These are phyloP conservation scores for Diaporthe vaccinii DNA, from an alignment of 2,329 filamentous ascomycete genomes.

Conservation along the genomic window DNA sequence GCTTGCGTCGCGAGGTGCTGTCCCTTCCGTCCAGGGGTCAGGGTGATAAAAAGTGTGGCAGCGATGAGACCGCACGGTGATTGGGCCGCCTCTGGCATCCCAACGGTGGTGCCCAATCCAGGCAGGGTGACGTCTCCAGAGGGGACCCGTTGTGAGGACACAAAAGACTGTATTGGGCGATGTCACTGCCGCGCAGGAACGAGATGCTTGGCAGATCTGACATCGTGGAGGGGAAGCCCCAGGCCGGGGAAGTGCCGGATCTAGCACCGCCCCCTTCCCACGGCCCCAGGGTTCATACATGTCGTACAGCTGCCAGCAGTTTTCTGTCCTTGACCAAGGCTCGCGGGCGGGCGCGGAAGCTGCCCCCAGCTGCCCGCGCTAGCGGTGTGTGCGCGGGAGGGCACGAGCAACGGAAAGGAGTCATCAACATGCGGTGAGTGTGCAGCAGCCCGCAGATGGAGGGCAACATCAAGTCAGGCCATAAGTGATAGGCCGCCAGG, in stretches of 20 bases:
- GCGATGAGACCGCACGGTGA: slow-evolving; percentile 29
- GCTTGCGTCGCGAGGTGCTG: background rate
- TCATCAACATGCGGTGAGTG: slow-evolving; percentile 23
- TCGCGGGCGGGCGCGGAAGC: background rate
- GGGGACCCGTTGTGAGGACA: background rate
- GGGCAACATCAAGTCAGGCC: background rate
- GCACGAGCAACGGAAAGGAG: background rate
- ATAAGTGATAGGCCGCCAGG: background rate
- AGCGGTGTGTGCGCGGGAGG: slow-evolving; percentile 6
- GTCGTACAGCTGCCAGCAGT: background rate
- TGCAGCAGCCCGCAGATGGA: slow-evolving; percentile 6
- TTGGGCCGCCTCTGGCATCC: slow-evolving; percentile 1
- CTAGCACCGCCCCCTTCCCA: slow-evolving; percentile 7
- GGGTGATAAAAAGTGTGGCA: background rate
- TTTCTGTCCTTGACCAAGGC: background rate
- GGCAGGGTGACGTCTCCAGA: slow-evolving; percentile 12
- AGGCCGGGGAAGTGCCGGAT: slow-evolving; percentile 22
- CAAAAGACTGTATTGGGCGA: slow-evolving; percentile 12
- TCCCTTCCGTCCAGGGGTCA: background rate
- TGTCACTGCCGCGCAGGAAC: slow-evolving; percentile 31
- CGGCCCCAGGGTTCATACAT: background rate
- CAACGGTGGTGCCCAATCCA: slow-evolving; percentile 8
- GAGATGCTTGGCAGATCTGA: slow-evolving; percentile 29
- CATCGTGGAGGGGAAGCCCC: slow-evolving; percentile 1
- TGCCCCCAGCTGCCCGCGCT: background rate